A percentile compares a stretch with the other conserved stretches of the same genome.
phyloP scores from a whole-genome alignment of 1,139 yeast genomes.

The Casaregolazyma lundiana region DNA sequence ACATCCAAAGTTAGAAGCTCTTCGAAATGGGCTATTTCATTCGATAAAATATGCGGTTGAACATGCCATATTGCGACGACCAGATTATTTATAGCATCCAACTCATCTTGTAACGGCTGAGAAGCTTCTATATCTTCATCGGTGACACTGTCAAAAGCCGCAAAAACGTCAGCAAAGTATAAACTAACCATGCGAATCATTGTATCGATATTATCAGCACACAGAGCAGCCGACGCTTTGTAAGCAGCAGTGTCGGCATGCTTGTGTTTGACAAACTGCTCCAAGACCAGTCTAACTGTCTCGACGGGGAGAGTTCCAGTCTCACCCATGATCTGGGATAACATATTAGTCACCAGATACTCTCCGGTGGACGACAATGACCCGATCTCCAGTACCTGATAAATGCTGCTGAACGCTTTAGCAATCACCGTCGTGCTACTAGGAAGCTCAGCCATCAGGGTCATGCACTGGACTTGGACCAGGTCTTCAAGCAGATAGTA shows the following conservation, averaged over 20 bases:
- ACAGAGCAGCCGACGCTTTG: constrained; percentile 60
- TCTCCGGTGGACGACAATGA: constrained; percentile 37
- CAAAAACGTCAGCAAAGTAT: constrained; percentile 63
- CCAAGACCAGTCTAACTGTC: constrained; percentile 59
- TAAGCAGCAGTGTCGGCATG: constrained; percentile 48
- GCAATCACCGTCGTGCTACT: constrained; percentile 54
- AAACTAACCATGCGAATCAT: constrained; percentile 76
- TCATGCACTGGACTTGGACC: constrained; percentile 76
- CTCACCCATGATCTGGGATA: constrained; percentile 76
- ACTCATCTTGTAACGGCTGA: constrained; percentile 30
- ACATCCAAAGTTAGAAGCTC: constrained; percentile 72
- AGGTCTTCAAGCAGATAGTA: constrained; percentile 62
- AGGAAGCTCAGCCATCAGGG: constrained; percentile 71
- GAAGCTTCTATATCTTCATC: constrained; percentile 29
- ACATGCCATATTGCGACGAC: constrained; percentile 69
- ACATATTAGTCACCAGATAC: constrained; percentile 59
- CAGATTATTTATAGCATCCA: constrained; percentile 33
- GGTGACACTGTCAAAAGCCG: constrained; percentile 31
- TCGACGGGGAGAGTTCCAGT: constrained; percentile 61
- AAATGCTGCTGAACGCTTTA: constrained; percentile 57
- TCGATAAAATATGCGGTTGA: constrained; percentile 68
- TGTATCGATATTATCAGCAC: constrained; percentile 67
- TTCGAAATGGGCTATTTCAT: constrained; percentile 75
- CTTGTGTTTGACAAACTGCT: constrained; percentile 39
- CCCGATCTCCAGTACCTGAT: constrained; percentile 42